phyloP scores from a whole-genome alignment of 2,329 filamentous ascomycete genomes.

The Exophiala aquamarina region DNA sequence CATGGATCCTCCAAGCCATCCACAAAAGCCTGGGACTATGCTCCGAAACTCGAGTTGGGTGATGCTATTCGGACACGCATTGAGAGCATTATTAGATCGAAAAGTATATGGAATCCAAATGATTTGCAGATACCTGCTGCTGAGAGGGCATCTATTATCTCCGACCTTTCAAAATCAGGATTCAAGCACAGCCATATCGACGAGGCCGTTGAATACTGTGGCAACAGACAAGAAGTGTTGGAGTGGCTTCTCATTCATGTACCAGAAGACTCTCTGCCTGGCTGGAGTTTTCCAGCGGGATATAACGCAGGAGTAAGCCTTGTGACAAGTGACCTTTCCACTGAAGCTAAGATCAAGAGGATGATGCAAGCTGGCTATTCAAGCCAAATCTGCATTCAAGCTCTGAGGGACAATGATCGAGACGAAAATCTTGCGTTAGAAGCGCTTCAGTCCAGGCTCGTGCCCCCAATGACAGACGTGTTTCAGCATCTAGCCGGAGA shows the following conservation, averaged over 20 bases:
- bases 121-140: conserved; percentile 62
- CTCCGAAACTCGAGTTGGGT: conserved; percentile 92
- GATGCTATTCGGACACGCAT: conserved; percentile 74
- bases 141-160: conserved; percentile 62
- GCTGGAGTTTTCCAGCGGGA: conserved; percentile 86
- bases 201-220: conserved; percentile 83
- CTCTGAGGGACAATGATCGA: conserved; percentile 67
- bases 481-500: conserved; percentile 26
- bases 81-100: conserved; percentile 73
- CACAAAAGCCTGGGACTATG: conserved; percentile 73
- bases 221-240: conserved; percentile 85
- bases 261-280: conserved; percentile 91
- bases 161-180: conserved; percentile 73
- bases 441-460: conserved; percentile 69
- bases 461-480: conserved; percentile 19
- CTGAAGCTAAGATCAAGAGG: conserved; percentile 78
- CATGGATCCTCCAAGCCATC: conserved; percentile 42
- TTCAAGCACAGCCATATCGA: conserved; percentile 88
- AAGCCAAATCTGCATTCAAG: conserved; percentile 74
- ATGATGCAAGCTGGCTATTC: conserved; percentile 83
- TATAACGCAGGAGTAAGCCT: conserved; percentile 90
- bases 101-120: conserved; percentile 85
- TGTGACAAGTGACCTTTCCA: conserved; percentile 75
- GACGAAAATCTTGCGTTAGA: conserved; percentile 79
- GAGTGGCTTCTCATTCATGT: conserved; percentile 98